Evolutionary conservation across 768 basidiomycete species (phyloP), one percentile per base, ranked within the genome.

Genomic region (Phanerodontia chrysosporium): DNA sequence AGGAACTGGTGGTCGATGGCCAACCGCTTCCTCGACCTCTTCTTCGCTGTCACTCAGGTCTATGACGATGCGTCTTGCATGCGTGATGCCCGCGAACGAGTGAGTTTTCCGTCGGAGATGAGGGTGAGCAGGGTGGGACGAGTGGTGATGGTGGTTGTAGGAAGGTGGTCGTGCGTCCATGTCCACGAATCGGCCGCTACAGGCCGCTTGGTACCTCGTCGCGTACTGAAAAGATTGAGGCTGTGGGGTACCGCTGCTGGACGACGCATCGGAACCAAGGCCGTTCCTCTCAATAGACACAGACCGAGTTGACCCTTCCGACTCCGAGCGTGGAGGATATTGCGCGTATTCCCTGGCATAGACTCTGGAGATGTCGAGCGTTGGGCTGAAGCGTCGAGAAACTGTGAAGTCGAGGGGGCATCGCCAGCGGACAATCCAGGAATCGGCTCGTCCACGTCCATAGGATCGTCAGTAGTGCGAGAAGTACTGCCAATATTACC

Each of bases 121-220:
- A 52, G 55, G 32, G 49, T 61, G 63, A 44, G 32, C 36, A 29
- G 30, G 36, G 57, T 55, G 2, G 49, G 48, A 7, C 68, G 64
- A 25, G 52, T 52, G 49, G 65, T 71, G 46, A 53, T 70, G 60
- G 1, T 69, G 67, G 30, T n/a, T n/a, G n/a, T 72, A 65, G 5
- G 62, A 60, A 58, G 64, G 67, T 13, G 48, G 48, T 27, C 25
- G 32, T 9, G 39, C 7, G 28, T 89, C 89, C 64, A 85, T 76
- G 63, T 92, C 90, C 22, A 88, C 88, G 65, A 92, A 93, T 93
- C 90, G 28, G 89, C 83, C 16, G 90, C 90, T 2, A 92, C 89
- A 3, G 90, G 90, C 46, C 90, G 84, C 68, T 85, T 90, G 45
- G 75, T 70, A 25, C 80, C 81, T 29, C 86, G 79, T 12, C 87